Conservation (phyloP, 768 basidiomycete genomes). For the Mycena vitilis region DNA sequence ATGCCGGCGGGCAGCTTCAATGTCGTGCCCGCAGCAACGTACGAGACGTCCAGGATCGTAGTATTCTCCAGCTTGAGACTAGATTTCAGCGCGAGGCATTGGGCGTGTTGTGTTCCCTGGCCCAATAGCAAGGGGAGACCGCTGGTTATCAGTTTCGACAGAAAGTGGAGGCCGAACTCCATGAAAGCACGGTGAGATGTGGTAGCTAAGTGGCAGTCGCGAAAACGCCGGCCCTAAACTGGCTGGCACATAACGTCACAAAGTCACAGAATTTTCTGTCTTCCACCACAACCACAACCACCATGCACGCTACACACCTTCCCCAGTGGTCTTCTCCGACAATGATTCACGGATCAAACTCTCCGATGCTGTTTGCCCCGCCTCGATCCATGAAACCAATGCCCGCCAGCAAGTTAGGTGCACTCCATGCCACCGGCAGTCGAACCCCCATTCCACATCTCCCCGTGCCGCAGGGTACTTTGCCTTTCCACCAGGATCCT, state of each 20-base stretch:
- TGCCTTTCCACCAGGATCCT: constrained; percentile 25
- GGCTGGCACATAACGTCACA: background rate
- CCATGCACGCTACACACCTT: constrained; percentile 11
- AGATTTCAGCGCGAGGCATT: constrained; percentile 28
- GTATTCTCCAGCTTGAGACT: constrained; percentile 27
- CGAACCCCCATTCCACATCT: constrained; percentile 13
- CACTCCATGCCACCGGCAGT: no score
- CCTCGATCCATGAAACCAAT: constrained; percentile 28
- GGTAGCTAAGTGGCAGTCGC: no score
- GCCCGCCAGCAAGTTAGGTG: constrained; percentile 18
- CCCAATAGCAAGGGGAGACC: constrained; percentile 7
- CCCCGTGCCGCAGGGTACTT: constrained; percentile 31
- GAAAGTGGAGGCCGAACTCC: no score
- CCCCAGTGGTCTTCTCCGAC: constrained; percentile 12
- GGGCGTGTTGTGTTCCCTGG: constrained; percentile 2
- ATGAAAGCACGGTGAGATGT: no score
- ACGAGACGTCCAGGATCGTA: constrained; percentile 22
- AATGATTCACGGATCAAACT: background rate
- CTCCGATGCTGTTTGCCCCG: constrained; percentile 18
- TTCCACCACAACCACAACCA: background rate
- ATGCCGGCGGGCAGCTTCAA: constrained; percentile 9
- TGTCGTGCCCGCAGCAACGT: constrained; percentile 16
- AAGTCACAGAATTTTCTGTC: background rate
- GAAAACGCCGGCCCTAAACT: background rate
- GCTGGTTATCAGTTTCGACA: constrained; percentile 3